Evolutionary conservation across 1,284 basidiomycete genomes (phyloP), one percentile per base, ranked within the genome.

Genomic region (Athelia sp.): DNA sequence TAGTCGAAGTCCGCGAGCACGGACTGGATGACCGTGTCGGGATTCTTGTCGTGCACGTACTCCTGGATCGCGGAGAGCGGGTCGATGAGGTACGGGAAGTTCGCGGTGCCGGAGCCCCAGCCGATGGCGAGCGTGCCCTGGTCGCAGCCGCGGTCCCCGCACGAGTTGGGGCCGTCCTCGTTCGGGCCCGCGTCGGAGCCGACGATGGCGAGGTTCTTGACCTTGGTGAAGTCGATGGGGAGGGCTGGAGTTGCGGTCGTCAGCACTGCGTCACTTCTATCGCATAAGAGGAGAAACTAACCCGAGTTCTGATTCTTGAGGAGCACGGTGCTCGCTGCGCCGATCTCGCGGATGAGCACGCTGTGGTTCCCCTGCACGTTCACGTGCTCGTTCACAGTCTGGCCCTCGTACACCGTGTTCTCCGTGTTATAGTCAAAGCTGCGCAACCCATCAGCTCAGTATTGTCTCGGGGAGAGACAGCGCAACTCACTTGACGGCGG

Each of bases 161-260:
- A 84, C 43, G 75, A 74, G 58, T 85, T 86, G 0, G 84, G 77
- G 0, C 84, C 83, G 18, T 69, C 62, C 4, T 58, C 55, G 6
- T 76, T 71, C 0, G 83, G 79, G 4, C 74, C 79, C 4, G 84
- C 79, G 54, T 84, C 84, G 22, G 80, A 69, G n/a, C 69, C 69
- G 22, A 70, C 55, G 49, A 73, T 35, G 1, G 58, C 61, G 1
- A 71, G 47, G 19, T 62, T 73, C 51, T 56, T 57, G 8, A 69
- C 70, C 34, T 65, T 68, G 6, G 60, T 55, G 22, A 24, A 47
- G 23, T 61, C 56, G 35, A 89, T 68, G 0, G 87, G 87, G 0
- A 89, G 65, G 0, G 66, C 72, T 3, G n/a, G n/a, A n/a, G 19
- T 23, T 13, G 9, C 44, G 8, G 19, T 31, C 19, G 19, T 9